phyloP scores from a whole-genome alignment of 1,139 yeast genomes.

The Debaryomyces sp. region DNA sequence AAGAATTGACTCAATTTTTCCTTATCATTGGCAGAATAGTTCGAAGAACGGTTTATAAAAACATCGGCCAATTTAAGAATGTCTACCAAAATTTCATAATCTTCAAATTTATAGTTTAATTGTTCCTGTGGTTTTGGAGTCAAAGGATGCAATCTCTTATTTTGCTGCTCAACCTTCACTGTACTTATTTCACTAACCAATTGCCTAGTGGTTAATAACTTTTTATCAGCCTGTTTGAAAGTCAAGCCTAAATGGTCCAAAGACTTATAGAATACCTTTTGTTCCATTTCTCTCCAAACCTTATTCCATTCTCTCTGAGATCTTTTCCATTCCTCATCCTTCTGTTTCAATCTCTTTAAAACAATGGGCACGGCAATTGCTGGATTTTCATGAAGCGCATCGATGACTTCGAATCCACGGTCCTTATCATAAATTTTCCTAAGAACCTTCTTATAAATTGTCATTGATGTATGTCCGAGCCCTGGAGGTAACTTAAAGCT shows the following conservation, averaged over 20 bases:
- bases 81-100: constrained; percentile 72
- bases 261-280: constrained; percentile 89
- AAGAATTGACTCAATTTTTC: constrained; percentile 75
- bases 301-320: constrained; percentile 99
- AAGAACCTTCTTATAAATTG: constrained; percentile 91
- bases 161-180: constrained; percentile 84
- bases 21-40: constrained; percentile 81
- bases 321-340: constrained; percentile 98
- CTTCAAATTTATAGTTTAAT: constrained; percentile 66
- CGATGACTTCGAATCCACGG: constrained; percentile 94
- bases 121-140: constrained; percentile 88
- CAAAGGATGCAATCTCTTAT: constrained; percentile 77
- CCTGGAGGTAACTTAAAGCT: constrained; percentile 89
- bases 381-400: constrained; percentile 93
- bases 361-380: constrained; percentile 94
- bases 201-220: constrained; percentile 85
- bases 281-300: constrained; percentile 98
- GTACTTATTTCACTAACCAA: constrained; percentile 90
- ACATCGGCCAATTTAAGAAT: constrained; percentile 67
- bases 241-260: constrained; percentile 94
- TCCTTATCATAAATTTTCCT: constrained; percentile 92
- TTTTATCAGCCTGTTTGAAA: constrained; percentile 95
- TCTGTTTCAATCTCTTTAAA: constrained; percentile 87
- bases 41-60: constrained; percentile 69
- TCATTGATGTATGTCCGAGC: constrained; percentile 84